Conservation (phyloP, 495 filamentous ascomycete genomes). For the Xylaria scruposa region DNA sequence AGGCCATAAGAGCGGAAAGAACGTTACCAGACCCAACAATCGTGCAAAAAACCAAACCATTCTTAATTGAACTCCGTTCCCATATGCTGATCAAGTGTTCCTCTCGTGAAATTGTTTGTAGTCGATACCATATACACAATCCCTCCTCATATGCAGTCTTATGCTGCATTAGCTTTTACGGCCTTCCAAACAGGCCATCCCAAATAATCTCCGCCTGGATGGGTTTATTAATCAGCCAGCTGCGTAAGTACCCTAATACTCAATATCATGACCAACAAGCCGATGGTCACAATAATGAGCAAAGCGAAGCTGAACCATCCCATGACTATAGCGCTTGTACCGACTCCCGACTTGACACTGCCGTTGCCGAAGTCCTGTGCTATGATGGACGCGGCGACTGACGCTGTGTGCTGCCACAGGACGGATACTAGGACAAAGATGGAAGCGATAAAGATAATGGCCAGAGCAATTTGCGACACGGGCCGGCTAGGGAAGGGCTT, state of each 20-base stretch:
- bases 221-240: slow-evolving; percentile 49
- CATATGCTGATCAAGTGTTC: slow-evolving; percentile 21
- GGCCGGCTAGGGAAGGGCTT: slow-evolving; percentile 80
- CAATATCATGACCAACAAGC: slow-evolving; percentile 92
- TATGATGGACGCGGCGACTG: slow-evolving; percentile 89
- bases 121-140: slow-evolving; percentile 26
- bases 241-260: slow-evolving; percentile 73
- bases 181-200: background rate
- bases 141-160: background rate
- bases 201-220: background rate
- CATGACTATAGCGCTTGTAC: slow-evolving; percentile 90
- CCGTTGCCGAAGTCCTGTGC: slow-evolving; percentile 96
- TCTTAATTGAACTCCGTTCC: slow-evolving; percentile 26
- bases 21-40: slow-evolving; percentile 12
- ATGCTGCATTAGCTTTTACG: background rate
- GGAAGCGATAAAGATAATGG: slow-evolving; percentile 79
- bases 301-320: slow-evolving; percentile 96
- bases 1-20: slow-evolving; percentile 3
- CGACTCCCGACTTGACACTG: slow-evolving; percentile 85
- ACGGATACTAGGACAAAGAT: slow-evolving; percentile 81
- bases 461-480: slow-evolving; percentile 75
- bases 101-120: slow-evolving; percentile 23
- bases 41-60: slow-evolving; percentile 21
- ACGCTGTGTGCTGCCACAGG: slow-evolving; percentile 87
- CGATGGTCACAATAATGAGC: slow-evolving; percentile 92